Conservation (phyloP, 2,329 filamentous ascomycete genomes). For the Alternaria sp. region DNA sequence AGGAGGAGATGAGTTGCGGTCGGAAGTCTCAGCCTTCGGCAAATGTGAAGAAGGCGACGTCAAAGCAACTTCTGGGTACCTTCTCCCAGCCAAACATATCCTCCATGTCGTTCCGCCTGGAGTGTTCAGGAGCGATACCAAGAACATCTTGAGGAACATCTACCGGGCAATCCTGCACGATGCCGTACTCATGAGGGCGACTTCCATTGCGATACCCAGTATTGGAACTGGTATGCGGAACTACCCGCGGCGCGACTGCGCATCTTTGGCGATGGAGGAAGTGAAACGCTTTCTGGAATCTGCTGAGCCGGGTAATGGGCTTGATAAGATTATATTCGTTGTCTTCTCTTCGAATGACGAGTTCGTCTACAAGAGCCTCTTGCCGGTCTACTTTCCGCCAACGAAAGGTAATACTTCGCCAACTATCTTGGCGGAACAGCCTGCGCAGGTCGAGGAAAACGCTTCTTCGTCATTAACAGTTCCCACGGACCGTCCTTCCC, state of each 20-base stretch:
- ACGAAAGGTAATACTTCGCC: conserved; percentile 18
- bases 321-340: conserved; percentile 42
- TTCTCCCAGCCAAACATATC: conserved; percentile 38
- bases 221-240: conserved; percentile 42
- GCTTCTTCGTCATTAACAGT: neutral
- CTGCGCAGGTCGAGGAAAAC: neutral
- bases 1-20: conserved; percentile 32
- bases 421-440: conserved; percentile 3
- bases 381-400: conserved; percentile 43
- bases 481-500: conserved; percentile 18
- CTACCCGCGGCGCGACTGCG: conserved; percentile 36
- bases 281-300: conserved; percentile 41
- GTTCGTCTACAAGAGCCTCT: conserved; percentile 38
- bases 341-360: conserved; percentile 41
- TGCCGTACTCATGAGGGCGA: conserved; percentile 31
- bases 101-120: conserved; percentile 39
- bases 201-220: conserved; percentile 41
- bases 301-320: conserved; percentile 16
- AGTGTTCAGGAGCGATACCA: conserved; percentile 29
- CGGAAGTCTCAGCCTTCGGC: conserved; percentile 32
- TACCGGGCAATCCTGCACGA: conserved; percentile 37
- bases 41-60: conserved; percentile 37
- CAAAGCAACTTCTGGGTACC: conserved; percentile 32
- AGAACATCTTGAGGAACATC: conserved; percentile 34
- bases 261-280: conserved; percentile 43